Percentiles rank a stretch among this genome's conserved stretches.
Conservation (phyloP, 345 rosid species). For the Syzygium oleosum region DNA sequence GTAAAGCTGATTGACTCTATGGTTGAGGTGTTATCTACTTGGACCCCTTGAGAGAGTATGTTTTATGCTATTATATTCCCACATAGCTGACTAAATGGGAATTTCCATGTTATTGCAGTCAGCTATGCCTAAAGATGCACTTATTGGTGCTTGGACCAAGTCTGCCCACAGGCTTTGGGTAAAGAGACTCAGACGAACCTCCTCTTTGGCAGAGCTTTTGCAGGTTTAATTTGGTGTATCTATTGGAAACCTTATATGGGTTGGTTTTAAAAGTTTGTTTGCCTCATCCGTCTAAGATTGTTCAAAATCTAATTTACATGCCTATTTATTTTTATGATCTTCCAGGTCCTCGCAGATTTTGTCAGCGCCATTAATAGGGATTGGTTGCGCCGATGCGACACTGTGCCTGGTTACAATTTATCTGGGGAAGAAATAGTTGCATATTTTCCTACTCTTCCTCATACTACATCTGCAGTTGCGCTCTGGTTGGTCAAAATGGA, state of each 20-base stretch:
- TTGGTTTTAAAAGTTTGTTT: background rate
- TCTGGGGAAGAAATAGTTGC: conserved; percentile 47
- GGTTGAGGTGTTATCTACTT: background rate
- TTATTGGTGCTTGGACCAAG: conserved; percentile 94
- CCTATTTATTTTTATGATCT: background rate
- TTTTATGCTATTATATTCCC: background rate
- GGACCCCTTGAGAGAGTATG: background rate
- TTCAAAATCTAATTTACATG: conserved; percentile 3
- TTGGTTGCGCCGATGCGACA: conserved; percentile 49
- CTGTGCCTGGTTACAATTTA: conserved; percentile 22
- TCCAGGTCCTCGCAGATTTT: conserved; percentile 85
- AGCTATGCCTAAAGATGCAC: conserved; percentile 77
- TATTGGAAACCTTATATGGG: background rate
- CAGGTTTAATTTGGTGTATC: conserved; percentile 37
- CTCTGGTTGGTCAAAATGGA: conserved; percentile 91
- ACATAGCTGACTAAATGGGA: background rate
- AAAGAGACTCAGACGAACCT: conserved; percentile 80
- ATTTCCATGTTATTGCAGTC: conserved; percentile 34
- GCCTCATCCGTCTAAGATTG: background rate
- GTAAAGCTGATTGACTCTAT: background rate
- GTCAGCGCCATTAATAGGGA: conserved; percentile 74
- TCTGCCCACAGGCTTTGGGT: conserved; percentile 93
- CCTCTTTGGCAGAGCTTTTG: conserved; percentile 72
- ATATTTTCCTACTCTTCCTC: conserved; percentile 66
- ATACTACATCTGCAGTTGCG: conserved; percentile 84